Evolutionary conservation across 805 yeast genomes (phyloP).

Genomic region (Teunomyces kruisii): DNA sequence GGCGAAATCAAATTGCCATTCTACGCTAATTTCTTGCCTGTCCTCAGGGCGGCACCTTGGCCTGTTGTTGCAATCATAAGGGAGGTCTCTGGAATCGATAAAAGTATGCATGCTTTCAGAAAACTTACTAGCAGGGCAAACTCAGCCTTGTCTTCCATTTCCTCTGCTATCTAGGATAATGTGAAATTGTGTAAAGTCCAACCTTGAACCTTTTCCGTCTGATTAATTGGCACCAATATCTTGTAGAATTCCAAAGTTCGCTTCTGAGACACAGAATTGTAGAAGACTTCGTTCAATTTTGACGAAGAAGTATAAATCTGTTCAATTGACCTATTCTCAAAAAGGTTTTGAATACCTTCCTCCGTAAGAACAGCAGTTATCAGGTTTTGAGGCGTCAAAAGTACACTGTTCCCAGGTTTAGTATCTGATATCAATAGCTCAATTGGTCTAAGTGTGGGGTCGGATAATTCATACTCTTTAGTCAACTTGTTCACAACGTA

Average conservation of each 20-base stretch:
- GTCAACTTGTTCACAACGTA: conserved; percentile 12
- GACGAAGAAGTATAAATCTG: conserved; percentile 10
- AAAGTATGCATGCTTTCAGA: conserved; percentile 35
- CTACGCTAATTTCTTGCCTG: conserved; percentile 73
- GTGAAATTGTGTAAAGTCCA: not conserved
- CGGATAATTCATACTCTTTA: conserved; percentile 13
- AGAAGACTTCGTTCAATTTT: not conserved
- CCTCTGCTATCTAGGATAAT: not conserved
- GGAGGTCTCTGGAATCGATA: conserved; percentile 66
- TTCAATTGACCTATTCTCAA: conserved; percentile 14
- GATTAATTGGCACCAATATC: not conserved
- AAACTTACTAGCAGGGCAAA: conserved; percentile 11
- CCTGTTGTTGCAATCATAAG: conserved; percentile 59
- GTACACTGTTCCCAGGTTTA: not conserved
- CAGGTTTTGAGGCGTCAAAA: conserved; percentile 12
- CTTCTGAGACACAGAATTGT: not conserved
- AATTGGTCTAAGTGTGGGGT: conserved; percentile 24
- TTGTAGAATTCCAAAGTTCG: not conserved
- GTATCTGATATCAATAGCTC: conserved; percentile 24
- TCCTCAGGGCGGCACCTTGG: conserved; percentile 72
- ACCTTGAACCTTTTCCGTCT: not conserved
- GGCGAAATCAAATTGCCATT: conserved; percentile 75
- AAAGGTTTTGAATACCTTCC: conserved; percentile 12
- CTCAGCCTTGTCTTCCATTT: not conserved
- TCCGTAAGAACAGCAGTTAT: conserved; percentile 14